Percentiles rank a stretch among this genome's conserved stretches.
phyloP scores from a whole-genome alignment of 202 grass and related monocot genomes.

The Eragrostis tef region DNA sequence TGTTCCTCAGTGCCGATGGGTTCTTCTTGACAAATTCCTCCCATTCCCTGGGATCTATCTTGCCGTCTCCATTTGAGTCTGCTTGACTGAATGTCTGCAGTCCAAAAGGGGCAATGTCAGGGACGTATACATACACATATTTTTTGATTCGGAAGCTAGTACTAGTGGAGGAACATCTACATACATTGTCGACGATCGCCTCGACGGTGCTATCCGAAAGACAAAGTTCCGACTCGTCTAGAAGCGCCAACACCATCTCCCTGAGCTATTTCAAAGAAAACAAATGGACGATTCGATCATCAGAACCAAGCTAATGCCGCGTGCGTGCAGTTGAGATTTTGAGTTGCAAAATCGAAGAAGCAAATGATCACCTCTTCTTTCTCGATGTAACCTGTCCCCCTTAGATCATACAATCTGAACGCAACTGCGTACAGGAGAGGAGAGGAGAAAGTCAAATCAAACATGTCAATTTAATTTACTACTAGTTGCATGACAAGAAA shows the following conservation, averaged over 20 bases:
- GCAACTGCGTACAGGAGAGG: constrained; percentile 65
- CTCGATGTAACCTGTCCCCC: constrained; percentile 75
- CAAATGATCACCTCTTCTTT: constrained; percentile 59
- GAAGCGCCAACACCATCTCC: constrained; percentile 84
- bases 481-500: neutral
- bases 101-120: neutral
- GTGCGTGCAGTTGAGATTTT: too few relatives aligned
- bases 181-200: constrained; percentile 73
- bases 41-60: constrained; percentile 74
- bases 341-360: too few relatives aligned
- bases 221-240: constrained; percentile 65
- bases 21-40: constrained; percentile 69
- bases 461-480: neutral
- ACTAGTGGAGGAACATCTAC: neutral
- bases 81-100: constrained; percentile 76
- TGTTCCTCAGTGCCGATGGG: constrained; percentile 71
- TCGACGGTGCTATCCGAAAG: constrained; percentile 61
- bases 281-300: neutral
- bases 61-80: constrained; percentile 76
- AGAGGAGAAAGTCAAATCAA: constrained; percentile 2
- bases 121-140: neutral
- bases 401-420: constrained; percentile 83
- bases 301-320: too few relatives aligned
- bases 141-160: neutral
- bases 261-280: constrained; percentile 55